Conservation (phyloP, 1,139 yeast species). For the Starmera stellimalicola region DNA sequence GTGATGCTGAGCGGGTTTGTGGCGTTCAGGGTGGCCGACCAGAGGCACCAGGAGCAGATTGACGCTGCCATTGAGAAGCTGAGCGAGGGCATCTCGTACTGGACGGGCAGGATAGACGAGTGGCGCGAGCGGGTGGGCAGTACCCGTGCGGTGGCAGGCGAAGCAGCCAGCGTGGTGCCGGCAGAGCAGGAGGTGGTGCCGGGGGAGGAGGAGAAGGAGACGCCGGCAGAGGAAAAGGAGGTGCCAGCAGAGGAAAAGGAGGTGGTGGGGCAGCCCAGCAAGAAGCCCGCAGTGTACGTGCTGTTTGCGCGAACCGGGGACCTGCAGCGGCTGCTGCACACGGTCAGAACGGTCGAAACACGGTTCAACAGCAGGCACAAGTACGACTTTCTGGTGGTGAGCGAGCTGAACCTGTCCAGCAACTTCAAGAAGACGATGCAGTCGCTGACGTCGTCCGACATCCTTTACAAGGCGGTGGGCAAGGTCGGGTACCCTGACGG, state of each 20-base stretch:
- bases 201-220: too few relatives aligned
- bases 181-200: too few relatives aligned
- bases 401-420: constrained; percentile 40
- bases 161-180: too few relatives aligned
- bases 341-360: constrained; percentile 62
- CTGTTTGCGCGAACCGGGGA: constrained; percentile 74
- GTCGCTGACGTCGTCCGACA: constrained; percentile 33
- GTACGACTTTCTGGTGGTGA: constrained; percentile 67
- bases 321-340: constrained; percentile 42
- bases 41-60: too few relatives aligned
- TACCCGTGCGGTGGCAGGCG: background rate
- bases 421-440: constrained; percentile 33
- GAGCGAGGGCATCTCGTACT: too few relatives aligned
- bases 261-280: too few relatives aligned
- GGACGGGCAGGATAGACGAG: constrained; percentile 1
- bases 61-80: too few relatives aligned
- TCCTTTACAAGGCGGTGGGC: constrained; percentile 37
- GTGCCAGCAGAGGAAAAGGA: too few relatives aligned
- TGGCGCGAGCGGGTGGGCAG: background rate
- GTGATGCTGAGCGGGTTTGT: too few relatives aligned
- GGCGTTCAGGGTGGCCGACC: too few relatives aligned
- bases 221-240: too few relatives aligned
- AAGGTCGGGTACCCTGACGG: constrained; percentile 44
- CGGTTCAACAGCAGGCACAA: constrained; percentile 56
- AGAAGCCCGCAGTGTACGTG: constrained; percentile 56